Evolutionary conservation across 176 grass and related monocot genomes (phyloP).

Genomic region (Luzula sylvatica): DNA sequence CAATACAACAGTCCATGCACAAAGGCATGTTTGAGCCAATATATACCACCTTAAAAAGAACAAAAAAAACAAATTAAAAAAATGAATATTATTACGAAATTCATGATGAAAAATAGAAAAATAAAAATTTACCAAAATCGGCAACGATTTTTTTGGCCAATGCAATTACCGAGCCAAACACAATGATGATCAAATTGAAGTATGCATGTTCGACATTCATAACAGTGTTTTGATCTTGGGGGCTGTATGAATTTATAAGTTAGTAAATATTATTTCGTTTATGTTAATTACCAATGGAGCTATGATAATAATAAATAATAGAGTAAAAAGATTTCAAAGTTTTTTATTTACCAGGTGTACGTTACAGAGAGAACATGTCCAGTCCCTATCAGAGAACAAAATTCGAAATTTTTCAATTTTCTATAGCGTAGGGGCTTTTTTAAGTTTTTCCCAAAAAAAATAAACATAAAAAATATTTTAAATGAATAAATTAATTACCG

Average conservation of each 20-base stretch:
- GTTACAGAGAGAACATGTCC: constrained; percentile 85
- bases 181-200: constrained; percentile 99
- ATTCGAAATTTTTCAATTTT: too few species aligned
- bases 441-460: constrained; percentile 13
- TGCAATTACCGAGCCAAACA: constrained; percentile 93
- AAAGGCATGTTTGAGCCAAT: constrained; percentile 68
- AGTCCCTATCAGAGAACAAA: constrained; percentile 57
- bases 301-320: not conserved
- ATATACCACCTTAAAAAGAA: constrained; percentile 68
- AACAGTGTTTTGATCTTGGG: constrained; percentile 80
- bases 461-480: not conserved
- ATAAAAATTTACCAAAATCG: constrained; percentile 43
- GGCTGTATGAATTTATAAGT: constrained; percentile 41
- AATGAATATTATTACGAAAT: too few species aligned
- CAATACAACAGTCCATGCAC: constrained; percentile 57
- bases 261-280: constrained; percentile 20
- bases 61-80: constrained; percentile 15
- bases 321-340: constrained; percentile 9
- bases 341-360: constrained; percentile 54
- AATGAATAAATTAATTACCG: constrained; percentile 41
- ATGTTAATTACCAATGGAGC: not conserved
- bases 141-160: constrained; percentile 88
- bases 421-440: too few species aligned
- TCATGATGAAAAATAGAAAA: constrained; percentile 7
- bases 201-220: constrained; percentile 96